Conservation (phyloP, 2,329 filamentous ascomycete species). For the Paracoccidioides lutzii region DNA sequence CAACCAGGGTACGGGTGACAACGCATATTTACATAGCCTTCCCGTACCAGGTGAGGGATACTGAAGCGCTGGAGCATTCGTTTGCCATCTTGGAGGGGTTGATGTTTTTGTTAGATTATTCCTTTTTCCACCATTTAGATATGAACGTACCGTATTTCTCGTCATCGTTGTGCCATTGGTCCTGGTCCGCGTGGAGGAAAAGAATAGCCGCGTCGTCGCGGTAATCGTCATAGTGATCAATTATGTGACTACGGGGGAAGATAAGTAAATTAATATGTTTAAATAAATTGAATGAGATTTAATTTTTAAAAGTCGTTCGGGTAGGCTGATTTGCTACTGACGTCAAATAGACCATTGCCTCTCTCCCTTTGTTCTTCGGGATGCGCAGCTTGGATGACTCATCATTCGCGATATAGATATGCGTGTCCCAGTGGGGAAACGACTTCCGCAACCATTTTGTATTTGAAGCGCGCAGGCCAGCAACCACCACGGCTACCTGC, state of each 20-base stretch:
- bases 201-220: conserved; percentile 27
- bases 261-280: neutral
- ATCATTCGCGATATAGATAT: conserved; percentile 30
- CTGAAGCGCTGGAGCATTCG: conserved; percentile 3
- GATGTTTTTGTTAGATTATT: neutral
- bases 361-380: conserved; percentile 36
- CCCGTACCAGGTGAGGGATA: neutral
- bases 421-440: conserved; percentile 1
- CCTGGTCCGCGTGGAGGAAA: conserved; percentile 30
- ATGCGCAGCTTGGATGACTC: conserved; percentile 14
- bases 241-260: conserved; percentile 26
- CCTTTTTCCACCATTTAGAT: neutral
- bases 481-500: neutral
- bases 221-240: conserved; percentile 37
- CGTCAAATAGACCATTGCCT: conserved; percentile 41
- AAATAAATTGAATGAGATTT: neutral
- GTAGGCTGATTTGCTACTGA: neutral
- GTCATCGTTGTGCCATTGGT: conserved; percentile 15
- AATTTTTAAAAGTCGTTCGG: neutral
- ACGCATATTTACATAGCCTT: conserved; percentile 48
- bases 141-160: neutral
- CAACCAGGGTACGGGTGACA: conserved; percentile 49
- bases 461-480: neutral
- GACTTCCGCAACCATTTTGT: neutral
- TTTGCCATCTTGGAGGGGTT: neutral